Conservation (phyloP, 495 filamentous ascomycete species). For the Articulospora tetracladia region DNA sequence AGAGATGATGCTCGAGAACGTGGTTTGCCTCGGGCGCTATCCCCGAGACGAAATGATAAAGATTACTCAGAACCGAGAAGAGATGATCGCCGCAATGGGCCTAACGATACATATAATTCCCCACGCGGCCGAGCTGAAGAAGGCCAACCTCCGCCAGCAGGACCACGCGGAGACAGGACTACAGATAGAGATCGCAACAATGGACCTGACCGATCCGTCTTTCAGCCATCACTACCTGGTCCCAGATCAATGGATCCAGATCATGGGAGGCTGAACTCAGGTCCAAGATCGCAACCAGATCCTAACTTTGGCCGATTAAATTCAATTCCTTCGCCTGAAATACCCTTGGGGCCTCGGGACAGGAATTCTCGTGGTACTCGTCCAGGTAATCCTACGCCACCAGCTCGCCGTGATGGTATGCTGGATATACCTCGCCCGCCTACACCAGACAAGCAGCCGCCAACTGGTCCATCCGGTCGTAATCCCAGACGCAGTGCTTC, state of each 20-base stretch:
- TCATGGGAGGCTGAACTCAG: slow-evolving; percentile 52
- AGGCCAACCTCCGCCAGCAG: slow-evolving; percentile 29
- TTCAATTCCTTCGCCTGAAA: slow-evolving; percentile 46
- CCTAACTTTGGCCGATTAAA: slow-evolving; percentile 59
- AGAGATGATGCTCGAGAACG: slow-evolving; percentile 44
- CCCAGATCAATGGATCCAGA: slow-evolving; percentile 41
- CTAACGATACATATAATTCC: slow-evolving; percentile 24
- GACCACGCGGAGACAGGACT: slow-evolving; percentile 25
- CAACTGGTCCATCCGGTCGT: slow-evolving; percentile 25
- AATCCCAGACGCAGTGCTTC: slow-evolving; percentile 19
- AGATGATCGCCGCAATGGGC: slow-evolving; percentile 39
- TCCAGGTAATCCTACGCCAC: slow-evolving; percentile 5
- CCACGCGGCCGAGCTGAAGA: slow-evolving; percentile 33
- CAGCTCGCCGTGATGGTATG: slow-evolving; percentile 13
- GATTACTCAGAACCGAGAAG: slow-evolving; percentile 31
- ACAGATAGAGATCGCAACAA: slow-evolving; percentile 7
- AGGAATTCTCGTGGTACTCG: slow-evolving; percentile 20
- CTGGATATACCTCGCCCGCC: slow-evolving; percentile 20
- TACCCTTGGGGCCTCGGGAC: slow-evolving; percentile 60
- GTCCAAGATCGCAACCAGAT: slow-evolving; percentile 43
- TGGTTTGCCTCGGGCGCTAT: slow-evolving; percentile 40
- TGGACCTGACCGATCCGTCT: slow-evolving; percentile 16
- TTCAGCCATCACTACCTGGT: slow-evolving; percentile 27
- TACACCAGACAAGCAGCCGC: slow-evolving; percentile 26
- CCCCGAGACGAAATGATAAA: slow-evolving; percentile 43